These are phyloP conservation scores for Trichothecium sympodiale DNA, from an alignment of 2,329 filamentous ascomycete species.

Conservation along the genomic window DNA sequence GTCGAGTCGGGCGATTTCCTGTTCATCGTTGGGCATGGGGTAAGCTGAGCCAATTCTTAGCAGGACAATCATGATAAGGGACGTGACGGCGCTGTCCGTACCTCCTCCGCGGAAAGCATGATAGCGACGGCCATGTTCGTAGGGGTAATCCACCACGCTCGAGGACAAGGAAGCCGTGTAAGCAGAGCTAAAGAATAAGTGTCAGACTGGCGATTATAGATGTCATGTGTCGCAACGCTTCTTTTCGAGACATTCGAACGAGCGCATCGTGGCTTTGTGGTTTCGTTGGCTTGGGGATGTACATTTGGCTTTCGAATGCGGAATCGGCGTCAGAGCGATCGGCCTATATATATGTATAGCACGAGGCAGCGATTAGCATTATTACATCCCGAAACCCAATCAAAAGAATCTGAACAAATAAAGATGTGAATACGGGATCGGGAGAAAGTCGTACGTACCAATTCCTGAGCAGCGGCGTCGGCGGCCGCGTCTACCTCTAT, in stretches of 20 bases:
- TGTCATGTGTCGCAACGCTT: no score
- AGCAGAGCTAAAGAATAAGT: conserved; percentile 2
- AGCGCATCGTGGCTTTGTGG: background rate
- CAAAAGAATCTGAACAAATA: background rate
- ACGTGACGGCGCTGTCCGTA: no score
- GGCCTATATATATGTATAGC: no score
- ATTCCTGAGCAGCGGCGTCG: no score
- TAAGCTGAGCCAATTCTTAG: conserved; percentile 7
- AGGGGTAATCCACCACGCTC: conserved; percentile 15
- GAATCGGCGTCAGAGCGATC: conserved; percentile 1
- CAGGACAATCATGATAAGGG: no score
- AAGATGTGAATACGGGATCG: no score
- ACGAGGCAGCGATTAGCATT: no score
- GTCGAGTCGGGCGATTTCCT: conserved; percentile 25
- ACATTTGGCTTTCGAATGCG: conserved; percentile 1
- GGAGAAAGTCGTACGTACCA: no score
- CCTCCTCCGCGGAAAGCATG: conserved; percentile 20
- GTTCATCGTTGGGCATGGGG: conserved; percentile 16
- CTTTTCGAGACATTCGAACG: no score
- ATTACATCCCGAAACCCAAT: no score
- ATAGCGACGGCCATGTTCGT: conserved; percentile 19
- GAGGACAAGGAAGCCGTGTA: conserved; percentile 16
- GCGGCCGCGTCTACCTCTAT: no score
- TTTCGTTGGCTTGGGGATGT: background rate
- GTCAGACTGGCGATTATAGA: no score